Percentiles rank a stretch among this genome's conserved stretches.
phyloP scores from a whole-genome alignment of 1,284 basidiomycete genomes.

The Ceratobasidium sp. region DNA sequence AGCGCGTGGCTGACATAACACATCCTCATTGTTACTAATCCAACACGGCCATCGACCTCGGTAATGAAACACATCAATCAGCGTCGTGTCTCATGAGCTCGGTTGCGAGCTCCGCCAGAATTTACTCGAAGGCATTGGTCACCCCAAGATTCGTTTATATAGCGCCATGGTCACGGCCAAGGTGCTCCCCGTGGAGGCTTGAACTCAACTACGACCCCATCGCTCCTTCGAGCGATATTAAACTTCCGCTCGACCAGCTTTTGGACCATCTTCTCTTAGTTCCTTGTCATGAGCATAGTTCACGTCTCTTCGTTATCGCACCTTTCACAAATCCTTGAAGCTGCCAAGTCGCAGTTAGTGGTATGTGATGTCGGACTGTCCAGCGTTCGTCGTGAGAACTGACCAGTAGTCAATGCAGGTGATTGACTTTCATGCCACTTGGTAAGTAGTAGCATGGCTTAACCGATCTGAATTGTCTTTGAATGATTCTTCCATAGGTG shows the following conservation, averaged over 20 bases:
- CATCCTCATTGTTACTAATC: too few relatives aligned
- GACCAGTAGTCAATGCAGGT: background rate
- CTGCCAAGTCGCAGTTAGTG: constrained; percentile 28
- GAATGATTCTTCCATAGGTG: background rate
- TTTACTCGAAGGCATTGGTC: background rate
- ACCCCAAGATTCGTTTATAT: background rate
- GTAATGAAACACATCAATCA: background rate
- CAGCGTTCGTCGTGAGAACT: background rate
- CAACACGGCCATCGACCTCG: background rate
- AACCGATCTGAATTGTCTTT: background rate
- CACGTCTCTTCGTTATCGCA: constrained; percentile 7
- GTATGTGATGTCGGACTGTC: background rate
- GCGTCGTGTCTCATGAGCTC: background rate
- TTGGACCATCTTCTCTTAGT: background rate
- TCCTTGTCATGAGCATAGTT: constrained; percentile 3
- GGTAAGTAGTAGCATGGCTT: background rate
- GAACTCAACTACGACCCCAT: constrained; percentile 20
- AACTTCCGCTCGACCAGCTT: background rate
- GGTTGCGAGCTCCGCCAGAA: background rate
- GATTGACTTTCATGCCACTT: constrained; percentile 34
- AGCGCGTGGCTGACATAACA: too few relatives aligned
- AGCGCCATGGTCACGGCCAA: background rate
- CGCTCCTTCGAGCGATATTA: background rate
- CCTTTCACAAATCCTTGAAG: constrained; percentile 16
- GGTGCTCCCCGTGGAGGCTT: background rate